These are phyloP conservation scores for Cnidoscolus chayamansa DNA, from an alignment of 441 rosid genomes.

Conservation along the genomic window DNA sequence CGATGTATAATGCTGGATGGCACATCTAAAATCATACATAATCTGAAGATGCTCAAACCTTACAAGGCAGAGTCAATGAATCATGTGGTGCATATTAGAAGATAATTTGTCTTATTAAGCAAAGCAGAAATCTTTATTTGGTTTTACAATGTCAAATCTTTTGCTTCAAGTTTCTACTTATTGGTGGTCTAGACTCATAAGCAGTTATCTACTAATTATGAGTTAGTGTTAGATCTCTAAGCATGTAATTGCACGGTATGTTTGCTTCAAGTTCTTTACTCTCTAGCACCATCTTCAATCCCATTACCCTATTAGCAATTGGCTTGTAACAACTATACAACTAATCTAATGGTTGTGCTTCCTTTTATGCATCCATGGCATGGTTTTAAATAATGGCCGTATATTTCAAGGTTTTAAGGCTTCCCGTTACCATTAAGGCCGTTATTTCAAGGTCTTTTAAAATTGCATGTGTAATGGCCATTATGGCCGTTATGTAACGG, in stretches of 20 bases:
- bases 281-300: neutral
- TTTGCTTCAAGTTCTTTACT: neutral
- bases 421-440: too few species aligned
- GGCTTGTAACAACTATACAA: too few species aligned
- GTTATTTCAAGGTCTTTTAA: too few species aligned
- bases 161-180: neutral
- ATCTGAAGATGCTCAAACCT: neutral
- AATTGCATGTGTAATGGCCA: too few species aligned
- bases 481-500: too few species aligned
- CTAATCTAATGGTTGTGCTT: too few species aligned
- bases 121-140: neutral
- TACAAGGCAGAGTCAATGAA: neutral
- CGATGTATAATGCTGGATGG: neutral
- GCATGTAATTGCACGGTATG: too few species aligned
- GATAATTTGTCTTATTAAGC: neutral
- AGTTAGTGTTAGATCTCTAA: neutral
- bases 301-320: too few species aligned
- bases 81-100: neutral
- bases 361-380: too few species aligned
- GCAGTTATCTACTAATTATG: neutral
- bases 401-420: too few species aligned
- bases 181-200: neutral
- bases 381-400: too few species aligned
- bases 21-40: constrained; percentile 1
- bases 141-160: neutral